phyloP scores from a whole-genome alignment of 805 yeast genomes.

The Candida quercuum region DNA sequence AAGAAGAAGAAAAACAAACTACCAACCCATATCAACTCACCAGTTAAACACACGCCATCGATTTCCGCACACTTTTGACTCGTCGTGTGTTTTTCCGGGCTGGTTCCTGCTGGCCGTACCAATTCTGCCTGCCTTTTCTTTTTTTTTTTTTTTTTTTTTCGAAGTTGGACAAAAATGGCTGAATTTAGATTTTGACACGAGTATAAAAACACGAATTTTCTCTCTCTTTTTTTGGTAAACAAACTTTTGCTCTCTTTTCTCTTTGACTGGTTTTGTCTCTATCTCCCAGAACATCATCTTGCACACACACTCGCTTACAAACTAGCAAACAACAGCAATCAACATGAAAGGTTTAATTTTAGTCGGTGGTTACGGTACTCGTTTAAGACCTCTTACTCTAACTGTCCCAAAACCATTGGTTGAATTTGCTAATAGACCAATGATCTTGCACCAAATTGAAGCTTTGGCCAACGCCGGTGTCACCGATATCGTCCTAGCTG shows the following conservation, averaged over 20 bases:
- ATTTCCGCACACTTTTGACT: too few species aligned
- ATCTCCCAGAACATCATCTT: too few species aligned
- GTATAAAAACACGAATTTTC: conserved; percentile 1
- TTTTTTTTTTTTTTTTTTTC: not conserved
- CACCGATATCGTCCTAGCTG: conserved; percentile 97
- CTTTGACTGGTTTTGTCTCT: conserved; percentile 1
- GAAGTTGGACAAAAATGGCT: not conserved
- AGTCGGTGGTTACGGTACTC: conserved; percentile 99
- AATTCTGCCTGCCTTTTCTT: not conserved
- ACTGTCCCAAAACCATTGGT: conserved; percentile 96
- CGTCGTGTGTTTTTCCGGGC: too few species aligned
- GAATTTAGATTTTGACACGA: not conserved
- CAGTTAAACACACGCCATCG: too few species aligned
- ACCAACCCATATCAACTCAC: too few species aligned
- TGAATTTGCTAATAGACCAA: conserved; percentile 98
- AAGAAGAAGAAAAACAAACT: too few species aligned
- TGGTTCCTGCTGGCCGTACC: not conserved
- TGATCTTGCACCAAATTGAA: conserved; percentile 98
- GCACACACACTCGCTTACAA: not conserved
- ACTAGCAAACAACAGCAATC: not conserved
- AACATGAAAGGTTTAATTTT: conserved; percentile 96
- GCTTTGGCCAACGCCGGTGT: conserved; percentile 98
- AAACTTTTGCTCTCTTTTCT: not conserved
- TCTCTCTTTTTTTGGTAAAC: not conserved
- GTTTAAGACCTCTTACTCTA: conserved; percentile 96